Percentiles rank a stretch among this genome's conserved stretches.
These are phyloP conservation scores for Myriosclerotinia duriaeana DNA, from an alignment of 2,329 filamentous ascomycete genomes.

Conservation along the genomic window DNA sequence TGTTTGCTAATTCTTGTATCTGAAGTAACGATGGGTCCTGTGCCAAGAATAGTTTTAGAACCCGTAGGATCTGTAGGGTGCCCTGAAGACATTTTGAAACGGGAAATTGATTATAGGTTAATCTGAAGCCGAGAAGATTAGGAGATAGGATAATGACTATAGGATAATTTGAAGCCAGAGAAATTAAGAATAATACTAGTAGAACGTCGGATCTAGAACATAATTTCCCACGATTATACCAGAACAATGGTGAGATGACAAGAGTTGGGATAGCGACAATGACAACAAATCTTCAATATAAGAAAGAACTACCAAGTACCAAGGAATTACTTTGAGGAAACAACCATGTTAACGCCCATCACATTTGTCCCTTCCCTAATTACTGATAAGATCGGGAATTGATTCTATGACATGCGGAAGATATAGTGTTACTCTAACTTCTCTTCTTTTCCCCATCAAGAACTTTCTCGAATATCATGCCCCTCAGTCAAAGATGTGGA, in stretches of 20 bases:
- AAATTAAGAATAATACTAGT: background rate
- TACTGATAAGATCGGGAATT: background rate
- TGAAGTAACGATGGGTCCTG: constrained; percentile 1
- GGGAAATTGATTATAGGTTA: too few species aligned
- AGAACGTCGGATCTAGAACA: background rate
- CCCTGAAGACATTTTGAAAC: constrained; percentile 1
- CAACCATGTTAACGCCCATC: too few species aligned
- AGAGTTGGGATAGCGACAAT: background rate
- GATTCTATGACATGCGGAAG: too few species aligned
- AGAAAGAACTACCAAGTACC: background rate
- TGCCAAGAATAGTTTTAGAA: background rate
- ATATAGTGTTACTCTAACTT: too few species aligned
- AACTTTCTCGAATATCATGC: background rate
- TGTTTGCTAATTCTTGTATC: background rate
- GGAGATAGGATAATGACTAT: background rate
- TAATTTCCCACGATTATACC: background rate
- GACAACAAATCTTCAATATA: background rate
- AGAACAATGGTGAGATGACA: background rate
- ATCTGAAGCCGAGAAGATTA: background rate
- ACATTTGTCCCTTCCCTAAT: background rate
- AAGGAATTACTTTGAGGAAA: background rate
- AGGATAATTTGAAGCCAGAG: background rate
- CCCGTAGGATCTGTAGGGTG: background rate
- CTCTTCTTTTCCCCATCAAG: background rate
- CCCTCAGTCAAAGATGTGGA: background rate